A percentile compares a stretch with the other conserved stretches of the same genome.
Evolutionary conservation across 805 yeast species (phyloP).

Genomic region (Saturnispora sanitii): DNA sequence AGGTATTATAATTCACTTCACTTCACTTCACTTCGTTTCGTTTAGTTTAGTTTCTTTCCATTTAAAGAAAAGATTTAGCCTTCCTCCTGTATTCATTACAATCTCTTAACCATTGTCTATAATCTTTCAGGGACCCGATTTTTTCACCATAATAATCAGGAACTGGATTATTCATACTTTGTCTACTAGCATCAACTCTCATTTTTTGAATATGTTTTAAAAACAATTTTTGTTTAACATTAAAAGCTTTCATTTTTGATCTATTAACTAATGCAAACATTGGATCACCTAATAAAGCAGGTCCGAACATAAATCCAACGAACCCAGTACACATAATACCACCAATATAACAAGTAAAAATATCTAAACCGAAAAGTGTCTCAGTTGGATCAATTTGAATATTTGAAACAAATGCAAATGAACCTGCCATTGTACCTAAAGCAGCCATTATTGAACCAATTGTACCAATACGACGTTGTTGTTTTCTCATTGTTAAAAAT

Average conservation of each 20-base stretch:
- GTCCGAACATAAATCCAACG: constrained; percentile 76
- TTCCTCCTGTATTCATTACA: constrained; percentile 84
- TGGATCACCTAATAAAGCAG: constrained; percentile 58
- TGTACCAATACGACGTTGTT: constrained; percentile 60
- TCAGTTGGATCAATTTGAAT: constrained; percentile 84
- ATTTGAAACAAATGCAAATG: constrained; percentile 72
- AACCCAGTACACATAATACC: constrained; percentile 65
- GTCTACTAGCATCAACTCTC: constrained; percentile 88
- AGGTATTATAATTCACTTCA: not conserved
- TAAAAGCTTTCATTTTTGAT: constrained; percentile 36
- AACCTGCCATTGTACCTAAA: constrained; percentile 48
- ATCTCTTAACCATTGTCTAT: constrained; percentile 94
- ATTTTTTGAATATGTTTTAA: constrained; percentile 62
- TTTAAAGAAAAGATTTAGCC: constrained; percentile 58
- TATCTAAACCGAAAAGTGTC: constrained; percentile 82
- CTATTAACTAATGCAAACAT: constrained; percentile 51
- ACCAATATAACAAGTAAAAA: constrained; percentile 70
- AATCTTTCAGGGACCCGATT: constrained; percentile 74
- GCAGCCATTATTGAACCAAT: constrained; percentile 63
- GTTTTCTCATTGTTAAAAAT: constrained; percentile 66
- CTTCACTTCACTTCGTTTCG: too few species aligned
- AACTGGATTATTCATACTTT: constrained; percentile 85
- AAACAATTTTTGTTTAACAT: constrained; percentile 60
- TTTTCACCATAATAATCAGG: constrained; percentile 99
- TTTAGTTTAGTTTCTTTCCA: too few species aligned